Conservation (phyloP, 2,329 filamentous ascomycete genomes). For the Pyricularia pennisetigena region DNA sequence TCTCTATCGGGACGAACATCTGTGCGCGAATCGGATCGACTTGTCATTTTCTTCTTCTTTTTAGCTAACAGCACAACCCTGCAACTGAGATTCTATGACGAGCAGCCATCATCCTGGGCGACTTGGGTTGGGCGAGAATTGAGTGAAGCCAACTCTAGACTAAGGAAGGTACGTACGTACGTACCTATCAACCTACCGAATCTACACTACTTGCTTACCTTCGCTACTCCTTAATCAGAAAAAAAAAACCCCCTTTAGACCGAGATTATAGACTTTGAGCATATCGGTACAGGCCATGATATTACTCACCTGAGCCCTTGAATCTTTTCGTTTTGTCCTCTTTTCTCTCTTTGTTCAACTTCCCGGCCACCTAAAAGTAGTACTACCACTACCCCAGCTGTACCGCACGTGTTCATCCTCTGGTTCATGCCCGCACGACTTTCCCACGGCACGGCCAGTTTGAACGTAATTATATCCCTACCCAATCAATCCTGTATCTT, state of each 20-base stretch:
- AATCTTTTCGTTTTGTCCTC: neutral
- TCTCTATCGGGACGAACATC: neutral
- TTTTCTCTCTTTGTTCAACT: neutral
- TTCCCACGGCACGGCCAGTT: no score
- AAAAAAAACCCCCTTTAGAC: neutral
- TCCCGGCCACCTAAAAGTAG: neutral
- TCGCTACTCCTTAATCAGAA: no score
- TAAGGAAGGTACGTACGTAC: neutral
- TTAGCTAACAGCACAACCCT: neutral
- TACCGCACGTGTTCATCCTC: neutral
- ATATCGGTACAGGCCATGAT: no score
- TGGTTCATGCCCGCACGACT: neutral
- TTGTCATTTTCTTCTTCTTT: neutral
- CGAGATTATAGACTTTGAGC: neutral
- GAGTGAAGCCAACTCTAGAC: neutral
- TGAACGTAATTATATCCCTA: neutral
- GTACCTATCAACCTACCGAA: no score
- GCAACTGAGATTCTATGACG: neutral
- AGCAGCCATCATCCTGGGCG: neutral
- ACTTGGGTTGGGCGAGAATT: neutral
- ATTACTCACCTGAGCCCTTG: neutral
- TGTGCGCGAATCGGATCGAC: slow-evolving; percentile 1
- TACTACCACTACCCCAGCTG: neutral
- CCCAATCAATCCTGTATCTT: neutral
- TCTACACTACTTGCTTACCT: no score